Evolutionary conservation across 1,284 basidiomycete genomes (phyloP).

Genomic region (Stygiomarasmius scandens): DNA sequence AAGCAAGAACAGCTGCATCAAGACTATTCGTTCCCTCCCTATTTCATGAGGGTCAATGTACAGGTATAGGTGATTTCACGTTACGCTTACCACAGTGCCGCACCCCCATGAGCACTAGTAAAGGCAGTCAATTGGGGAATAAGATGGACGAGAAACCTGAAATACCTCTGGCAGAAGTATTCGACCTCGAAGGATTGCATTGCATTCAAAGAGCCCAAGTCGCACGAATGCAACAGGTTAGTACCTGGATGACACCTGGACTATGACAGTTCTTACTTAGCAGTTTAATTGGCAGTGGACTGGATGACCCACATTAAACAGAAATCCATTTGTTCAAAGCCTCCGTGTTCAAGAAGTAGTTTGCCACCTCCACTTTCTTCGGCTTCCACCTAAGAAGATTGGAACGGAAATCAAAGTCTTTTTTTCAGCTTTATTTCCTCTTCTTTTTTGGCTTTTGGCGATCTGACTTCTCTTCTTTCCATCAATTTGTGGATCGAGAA

Average conservation of each 20-base stretch:
- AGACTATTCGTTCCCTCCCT: constrained; percentile 86
- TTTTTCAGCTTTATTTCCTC: too few relatives aligned
- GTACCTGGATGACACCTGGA: constrained; percentile 67
- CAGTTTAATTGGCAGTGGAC: not conserved
- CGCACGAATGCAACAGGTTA: constrained; percentile 49
- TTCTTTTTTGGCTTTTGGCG: too few relatives aligned
- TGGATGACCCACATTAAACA: constrained; percentile 64
- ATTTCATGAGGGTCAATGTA: not conserved
- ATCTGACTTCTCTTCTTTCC: too few relatives aligned
- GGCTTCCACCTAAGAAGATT: too few relatives aligned
- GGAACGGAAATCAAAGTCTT: too few relatives aligned
- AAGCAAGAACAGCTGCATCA: constrained; percentile 83
- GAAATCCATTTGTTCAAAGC: constrained; percentile 76
- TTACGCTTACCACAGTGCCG: constrained; percentile 57
- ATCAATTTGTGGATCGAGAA: too few relatives aligned
- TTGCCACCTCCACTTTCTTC: constrained; percentile 86
- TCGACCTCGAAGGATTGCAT: constrained; percentile 63
- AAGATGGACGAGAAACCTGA: not conserved
- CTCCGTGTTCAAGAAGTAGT: constrained; percentile 70
- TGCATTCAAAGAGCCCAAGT: constrained; percentile 57
- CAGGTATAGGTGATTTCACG: not conserved
- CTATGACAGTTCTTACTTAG: too few relatives aligned
- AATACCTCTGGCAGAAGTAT: constrained; percentile 67
- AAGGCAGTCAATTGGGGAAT: constrained; percentile 11
- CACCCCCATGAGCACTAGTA: constrained; percentile 73